phyloP scores from a whole-genome alignment of 768 basidiomycete genomes.

The Russula emetica region DNA sequence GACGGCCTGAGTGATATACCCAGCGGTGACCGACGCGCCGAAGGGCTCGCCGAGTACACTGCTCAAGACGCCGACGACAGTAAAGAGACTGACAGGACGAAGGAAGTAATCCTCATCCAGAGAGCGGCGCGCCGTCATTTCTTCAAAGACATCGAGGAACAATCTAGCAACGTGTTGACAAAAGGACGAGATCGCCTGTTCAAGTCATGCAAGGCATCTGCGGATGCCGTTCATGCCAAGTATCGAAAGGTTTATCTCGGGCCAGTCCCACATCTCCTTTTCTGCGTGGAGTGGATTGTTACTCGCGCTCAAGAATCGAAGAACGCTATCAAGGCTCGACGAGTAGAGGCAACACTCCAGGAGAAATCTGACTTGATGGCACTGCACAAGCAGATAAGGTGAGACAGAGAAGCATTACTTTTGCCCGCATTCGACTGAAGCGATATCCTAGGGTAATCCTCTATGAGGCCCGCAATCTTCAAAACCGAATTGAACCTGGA shows the following conservation, averaged over 20 bases:
- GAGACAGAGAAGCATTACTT: neutral
- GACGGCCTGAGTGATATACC: neutral
- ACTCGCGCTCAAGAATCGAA: neutral
- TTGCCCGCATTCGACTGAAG: neutral
- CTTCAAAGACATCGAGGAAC: neutral
- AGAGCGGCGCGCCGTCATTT: slow-evolving; percentile 8
- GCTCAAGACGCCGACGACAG: slow-evolving; percentile 1
- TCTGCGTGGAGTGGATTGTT: slow-evolving; percentile 20
- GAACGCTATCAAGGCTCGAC: slow-evolving; percentile 2
- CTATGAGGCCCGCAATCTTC: neutral
- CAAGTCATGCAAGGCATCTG: slow-evolving; percentile 12
- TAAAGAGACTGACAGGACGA: slow-evolving; percentile 12
- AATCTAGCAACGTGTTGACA: neutral
- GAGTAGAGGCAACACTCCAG: slow-evolving; percentile 1
- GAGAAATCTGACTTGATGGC: slow-evolving; percentile 5
- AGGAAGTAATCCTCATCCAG: slow-evolving; percentile 5
- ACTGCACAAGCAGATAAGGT: slow-evolving; percentile 8
- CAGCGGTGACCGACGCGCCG: neutral
- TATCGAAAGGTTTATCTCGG: slow-evolving; percentile 20
- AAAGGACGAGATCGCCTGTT: slow-evolving; percentile 10
- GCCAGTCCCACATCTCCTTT: slow-evolving; percentile 18
- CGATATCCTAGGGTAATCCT: neutral
- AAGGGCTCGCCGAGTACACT: slow-evolving; percentile 8
- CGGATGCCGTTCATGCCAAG: neutral
- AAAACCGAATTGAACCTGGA: neutral